These are phyloP conservation scores for Debaryomyces maramus DNA, from an alignment of 805 yeast genomes.

Conservation along the genomic window DNA sequence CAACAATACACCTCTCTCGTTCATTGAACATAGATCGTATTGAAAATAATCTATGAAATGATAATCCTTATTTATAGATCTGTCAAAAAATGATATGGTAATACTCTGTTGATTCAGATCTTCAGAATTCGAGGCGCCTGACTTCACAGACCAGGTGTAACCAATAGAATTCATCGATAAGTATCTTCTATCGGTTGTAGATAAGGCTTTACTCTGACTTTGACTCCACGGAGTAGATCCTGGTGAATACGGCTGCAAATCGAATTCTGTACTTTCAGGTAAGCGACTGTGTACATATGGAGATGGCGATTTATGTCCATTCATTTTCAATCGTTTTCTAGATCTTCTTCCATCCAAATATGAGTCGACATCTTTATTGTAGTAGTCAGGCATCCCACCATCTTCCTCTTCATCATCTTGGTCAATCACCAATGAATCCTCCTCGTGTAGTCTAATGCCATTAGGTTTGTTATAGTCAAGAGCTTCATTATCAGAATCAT, in stretches of 20 bases:
- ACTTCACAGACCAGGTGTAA: slow-evolving; percentile 72
- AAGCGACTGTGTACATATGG: neutral
- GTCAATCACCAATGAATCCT: slow-evolving; percentile 36
- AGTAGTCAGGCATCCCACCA: slow-evolving; percentile 24
- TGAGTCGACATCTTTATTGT: slow-evolving; percentile 20
- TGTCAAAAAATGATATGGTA: slow-evolving; percentile 87
- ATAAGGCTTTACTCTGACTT: slow-evolving; percentile 12
- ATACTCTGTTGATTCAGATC: slow-evolving; percentile 51
- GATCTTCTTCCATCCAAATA: slow-evolving; percentile 13
- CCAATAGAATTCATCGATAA: slow-evolving; percentile 80
- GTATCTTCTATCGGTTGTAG: slow-evolving; percentile 61
- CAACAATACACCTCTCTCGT: slow-evolving; percentile 63
- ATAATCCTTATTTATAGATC: slow-evolving; percentile 71
- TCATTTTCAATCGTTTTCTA: slow-evolving; percentile 25
- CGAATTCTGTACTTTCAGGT: slow-evolving; percentile 8
- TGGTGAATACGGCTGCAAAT: slow-evolving; percentile 68
- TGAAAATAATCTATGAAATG: slow-evolving; percentile 76
- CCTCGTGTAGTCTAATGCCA: slow-evolving; percentile 26
- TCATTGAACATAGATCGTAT: slow-evolving; percentile 75
- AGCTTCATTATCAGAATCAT: slow-evolving; percentile 17
- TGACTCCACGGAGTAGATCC: slow-evolving; percentile 73
- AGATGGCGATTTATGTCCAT: slow-evolving; percentile 10
- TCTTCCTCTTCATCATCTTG: slow-evolving; percentile 23
- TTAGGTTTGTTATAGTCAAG: slow-evolving; percentile 13
- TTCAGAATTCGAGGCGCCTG: slow-evolving; percentile 14